Evolutionary conservation across 2,329 filamentous ascomycete species (phyloP).

Genomic region (Alternaria viburni): DNA sequence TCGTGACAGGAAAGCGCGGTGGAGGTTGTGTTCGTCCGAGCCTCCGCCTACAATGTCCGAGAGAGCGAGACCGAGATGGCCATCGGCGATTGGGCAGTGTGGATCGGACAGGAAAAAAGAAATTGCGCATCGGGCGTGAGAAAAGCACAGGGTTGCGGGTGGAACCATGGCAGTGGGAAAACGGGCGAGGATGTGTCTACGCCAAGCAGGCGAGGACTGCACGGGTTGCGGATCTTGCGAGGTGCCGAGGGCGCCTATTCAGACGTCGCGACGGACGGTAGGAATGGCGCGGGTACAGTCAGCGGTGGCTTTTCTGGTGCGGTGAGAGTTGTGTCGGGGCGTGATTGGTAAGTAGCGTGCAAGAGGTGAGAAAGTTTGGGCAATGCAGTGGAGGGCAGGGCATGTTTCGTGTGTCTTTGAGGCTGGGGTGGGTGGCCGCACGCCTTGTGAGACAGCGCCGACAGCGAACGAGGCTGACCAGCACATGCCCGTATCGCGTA

Average conservation of each 20-base stretch:
- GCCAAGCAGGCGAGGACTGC: not conserved
- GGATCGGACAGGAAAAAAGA: constrained; percentile 19
- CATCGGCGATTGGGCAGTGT: not conserved
- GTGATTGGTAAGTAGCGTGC: constrained; percentile 7
- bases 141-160: not conserved
- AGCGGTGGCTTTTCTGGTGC: constrained; percentile 6
- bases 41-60: constrained; percentile 8
- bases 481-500: constrained; percentile 8
- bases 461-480: constrained; percentile 3
- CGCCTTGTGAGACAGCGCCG: not conserved
- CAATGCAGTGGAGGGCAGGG: not conserved
- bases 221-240: constrained; percentile 25
- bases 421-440: constrained; percentile 9
- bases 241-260: constrained; percentile 31
- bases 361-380: constrained; percentile 3
- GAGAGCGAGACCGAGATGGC: not conserved
- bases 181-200: not conserved
- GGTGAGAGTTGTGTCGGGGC: not conserved
- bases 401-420: constrained; percentile 23
- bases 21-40: constrained; percentile 15
- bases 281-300: constrained; percentile 7
- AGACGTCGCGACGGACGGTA: constrained; percentile 5
- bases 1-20: constrained; percentile 1
- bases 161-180: not conserved
- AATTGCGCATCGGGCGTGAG: constrained; percentile 15